Evolutionary conservation across 129 eudicot species (phyloP), one percentile per base, ranked within the genome.

Genomic region (Artemisia argyi): DNA sequence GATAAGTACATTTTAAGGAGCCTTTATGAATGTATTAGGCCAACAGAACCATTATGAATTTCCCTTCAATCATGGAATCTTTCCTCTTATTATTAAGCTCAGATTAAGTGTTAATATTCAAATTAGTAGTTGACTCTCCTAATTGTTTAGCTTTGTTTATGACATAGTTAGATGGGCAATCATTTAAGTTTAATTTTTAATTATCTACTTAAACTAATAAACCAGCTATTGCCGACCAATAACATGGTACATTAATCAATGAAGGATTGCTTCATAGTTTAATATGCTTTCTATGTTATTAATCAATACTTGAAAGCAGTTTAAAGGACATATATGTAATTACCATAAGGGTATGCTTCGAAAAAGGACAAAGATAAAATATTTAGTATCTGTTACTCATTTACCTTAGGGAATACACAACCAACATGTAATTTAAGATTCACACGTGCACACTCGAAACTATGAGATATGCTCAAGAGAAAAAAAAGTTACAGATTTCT

Each of bases 171-270:
- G 26, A 20, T 78, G 52, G 54, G 12, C 59, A 71, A 64, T 51
- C 77, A 74, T 74, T 64, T 65, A 63, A 64, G 22, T 56, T 67
- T 50, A 53, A 44, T 53, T 44, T 51, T 52, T 70, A n/a, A n/a
- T 28, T 57, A 54, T 18, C 28, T 24, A 24, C 28, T 55, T 14
- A 11, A 20, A 26, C 30, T 24, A 63, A 74, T 66, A 53, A 63
- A 71, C 61, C 67, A 54, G 77, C 66, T 78, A 65, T 78, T 72
- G 77, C 82, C 82, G 82, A 78, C 82, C 82, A 78, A 64, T 65
- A 78, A 78, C 82, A 78, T 71, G 77, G 82, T 77, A 71, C 75
- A 46, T 11, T 71, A 78, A 71, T 78, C 68, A 78, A 71, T 78
- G 20, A 44, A 70, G 67, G 67, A 71, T 65, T 78, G 72, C 70